Evolutionary conservation across 305 asterid genomes (phyloP), one percentile per base, ranked within the genome.

Genomic region (Fraxinus greggii): DNA sequence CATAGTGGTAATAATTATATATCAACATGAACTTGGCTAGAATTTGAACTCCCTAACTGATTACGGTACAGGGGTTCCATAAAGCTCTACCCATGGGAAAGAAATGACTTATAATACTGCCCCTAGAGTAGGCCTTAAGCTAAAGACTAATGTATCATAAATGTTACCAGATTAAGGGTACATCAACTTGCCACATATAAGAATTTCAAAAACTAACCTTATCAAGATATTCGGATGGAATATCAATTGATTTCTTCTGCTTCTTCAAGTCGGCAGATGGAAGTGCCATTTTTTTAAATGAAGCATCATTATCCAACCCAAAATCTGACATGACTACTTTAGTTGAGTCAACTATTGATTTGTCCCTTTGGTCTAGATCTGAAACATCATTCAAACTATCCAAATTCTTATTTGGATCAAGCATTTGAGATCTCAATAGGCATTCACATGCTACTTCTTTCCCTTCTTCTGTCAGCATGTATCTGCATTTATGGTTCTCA

Each of bases 381-480:
- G 92, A 79, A 79, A 84, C 81, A 74, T 78, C 84, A n/a, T 80
- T 86, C 82, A 73, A 72, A 77, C 79, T 83, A 59, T 75, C 86
- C 79, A 83, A 77, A 59, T 80, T 88, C 80, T 85, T 87, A 82
- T 45, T 83, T 75, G 87, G 74, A 77, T 84, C 91, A 74, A 81
- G 61, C 70, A 91, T 85, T 77, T 95, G 92, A 76, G 98, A 95
- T 88, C 98, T 94, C 61, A 33, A 82, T 45, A 94, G 93, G 87
- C 98, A 94, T 81, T 92, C 95, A 38, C 80, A 91, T n/a, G 99
- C 99, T 45, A 88, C 91, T 85, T 91, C 93, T 86, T 91, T 94
- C 80, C 99, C 99, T 90, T 93, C 97, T 79, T 91, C 97, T 2
- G 98, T 91, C 88, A 95, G 88, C 99, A 94, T 95, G 88, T 95